phyloP scores from a whole-genome alignment of 2,329 filamentous ascomycete species.

The Graphilbum fragrans region DNA sequence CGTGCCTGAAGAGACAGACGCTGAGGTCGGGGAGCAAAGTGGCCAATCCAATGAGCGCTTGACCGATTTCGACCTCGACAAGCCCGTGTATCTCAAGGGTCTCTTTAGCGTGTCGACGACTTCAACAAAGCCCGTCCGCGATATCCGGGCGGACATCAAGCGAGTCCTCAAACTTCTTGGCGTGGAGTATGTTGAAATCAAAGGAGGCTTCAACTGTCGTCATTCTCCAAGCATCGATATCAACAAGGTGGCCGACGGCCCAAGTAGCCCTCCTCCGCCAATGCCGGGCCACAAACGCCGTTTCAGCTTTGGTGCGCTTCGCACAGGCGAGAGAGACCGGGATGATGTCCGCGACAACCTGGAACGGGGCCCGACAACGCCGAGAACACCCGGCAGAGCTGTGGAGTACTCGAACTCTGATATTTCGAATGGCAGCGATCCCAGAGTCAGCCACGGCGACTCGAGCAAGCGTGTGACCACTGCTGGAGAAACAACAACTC shows the following conservation, averaged over 20 bases:
- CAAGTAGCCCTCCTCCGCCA: conserved; percentile 42
- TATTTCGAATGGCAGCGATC: conserved; percentile 64
- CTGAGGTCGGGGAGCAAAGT: conserved; percentile 55
- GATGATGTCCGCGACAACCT: conserved; percentile 57
- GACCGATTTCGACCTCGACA: conserved; percentile 66
- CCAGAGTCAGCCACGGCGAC: conserved; percentile 35
- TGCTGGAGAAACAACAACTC: conserved; percentile 80
- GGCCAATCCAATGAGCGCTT: conserved; percentile 48
- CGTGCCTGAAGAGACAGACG: conserved; percentile 83
- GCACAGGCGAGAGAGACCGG: conserved; percentile 39
- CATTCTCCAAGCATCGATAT: conserved; percentile 85
- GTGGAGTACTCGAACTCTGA: conserved; percentile 77
- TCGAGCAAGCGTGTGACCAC: conserved; percentile 26
- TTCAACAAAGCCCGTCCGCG: conserved; percentile 74
- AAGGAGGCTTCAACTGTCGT: conserved; percentile 81
- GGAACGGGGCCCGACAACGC: conserved; percentile 36
- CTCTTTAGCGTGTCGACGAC: conserved; percentile 96
- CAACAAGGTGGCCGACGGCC: conserved; percentile 55
- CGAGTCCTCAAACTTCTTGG: conserved; percentile 77
- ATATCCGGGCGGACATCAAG: conserved; percentile 83
- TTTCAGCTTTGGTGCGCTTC: conserved; percentile 69
- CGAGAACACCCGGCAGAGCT: conserved; percentile 30
- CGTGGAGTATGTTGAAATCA: conserved; percentile 86
- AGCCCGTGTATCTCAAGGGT: conserved; percentile 91
- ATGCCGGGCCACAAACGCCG: conserved; percentile 54